Evolutionary conservation across 1,284 basidiomycete species (phyloP), one percentile per base, ranked within the genome.

Genomic region (Cryptococcus wingfieldii): DNA sequence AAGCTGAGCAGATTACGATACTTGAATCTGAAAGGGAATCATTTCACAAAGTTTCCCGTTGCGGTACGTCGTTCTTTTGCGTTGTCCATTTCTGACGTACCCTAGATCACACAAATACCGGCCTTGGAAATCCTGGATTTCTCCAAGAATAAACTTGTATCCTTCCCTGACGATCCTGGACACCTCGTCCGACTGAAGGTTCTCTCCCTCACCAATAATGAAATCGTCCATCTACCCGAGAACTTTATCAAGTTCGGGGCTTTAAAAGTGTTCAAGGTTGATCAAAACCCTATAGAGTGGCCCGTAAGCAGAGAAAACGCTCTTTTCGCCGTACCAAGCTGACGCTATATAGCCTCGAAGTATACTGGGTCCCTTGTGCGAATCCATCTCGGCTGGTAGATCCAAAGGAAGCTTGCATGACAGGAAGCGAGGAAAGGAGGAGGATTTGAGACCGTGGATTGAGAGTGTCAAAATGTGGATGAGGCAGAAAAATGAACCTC

Each of bases 101-200:
- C 34, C 49, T 65, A 96, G 92, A 81, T 97, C 52, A 89, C 88
- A 51, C 79, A 85, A 23, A 86, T 98, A 79, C 85, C 88, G 6
- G 86, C 87, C 4, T 81, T 98, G 59, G 94, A 98, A 77, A 96
- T 95, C 55, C 80, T 98, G 59, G 95, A 98, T 75, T 83, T 98
- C 48, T 93, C 90, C 63, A 86, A 90, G 63, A 98, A 98, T 79
- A 91, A 88, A 78, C 85, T 98, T 68, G 85, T 84, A 67, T 79
- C 82, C 48, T 78, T 98, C 38, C 95, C 95, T 9, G 78, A 83
- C 2, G 80, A 85, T 55, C 89, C 94, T 4, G 93, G 93, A 16
- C 83, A 85, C 5, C 81, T 98, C 16, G 78, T 83, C 50, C 83
- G 87, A 53, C 85, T 98, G 59, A 84, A 93, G 85, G 88, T 96